phyloP scores from a whole-genome alignment of 441 rosid species.

The Syzygium syzygioides region DNA sequence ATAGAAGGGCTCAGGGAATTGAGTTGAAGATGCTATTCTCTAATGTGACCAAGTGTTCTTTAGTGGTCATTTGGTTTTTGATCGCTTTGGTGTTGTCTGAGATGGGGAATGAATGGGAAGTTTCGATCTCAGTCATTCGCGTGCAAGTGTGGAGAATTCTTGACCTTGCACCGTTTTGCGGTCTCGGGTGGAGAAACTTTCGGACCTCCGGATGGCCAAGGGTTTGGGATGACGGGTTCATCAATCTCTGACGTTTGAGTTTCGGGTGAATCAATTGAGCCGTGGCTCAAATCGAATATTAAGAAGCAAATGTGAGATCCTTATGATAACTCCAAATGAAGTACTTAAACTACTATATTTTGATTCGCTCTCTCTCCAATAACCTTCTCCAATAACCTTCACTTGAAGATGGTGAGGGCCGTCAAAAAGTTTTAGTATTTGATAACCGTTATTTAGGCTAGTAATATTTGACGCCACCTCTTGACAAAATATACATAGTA shows the following conservation, averaged over 20 bases:
- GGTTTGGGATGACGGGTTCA: rapidly evolving
- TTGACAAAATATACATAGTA: not conserved
- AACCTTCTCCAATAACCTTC: not conserved
- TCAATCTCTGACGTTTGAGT: not conserved
- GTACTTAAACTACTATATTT: not conserved
- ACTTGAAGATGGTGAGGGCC: not conserved
- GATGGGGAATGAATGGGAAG: not conserved
- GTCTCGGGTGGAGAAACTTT: not conserved
- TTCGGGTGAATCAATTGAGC: not conserved
- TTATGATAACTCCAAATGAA: rapidly evolving
- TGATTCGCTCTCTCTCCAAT: not conserved
- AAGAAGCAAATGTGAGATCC: not conserved
- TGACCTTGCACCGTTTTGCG: not conserved
- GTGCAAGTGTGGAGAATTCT: not conserved
- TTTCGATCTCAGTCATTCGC: not conserved
- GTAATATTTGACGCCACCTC: not conserved
- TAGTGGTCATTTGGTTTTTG: not conserved
- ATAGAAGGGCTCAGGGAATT: not conserved
- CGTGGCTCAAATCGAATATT: not conserved
- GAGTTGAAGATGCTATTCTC: not conserved
- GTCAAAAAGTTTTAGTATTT: not conserved
- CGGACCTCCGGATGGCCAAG: not conserved
- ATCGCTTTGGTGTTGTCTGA: not conserved
- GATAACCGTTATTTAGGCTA: not conserved
- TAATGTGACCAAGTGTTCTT: not conserved